Percentiles rank a stretch among this genome's conserved stretches.
These are phyloP conservation scores for Cryptosporidium sp. DNA, from an alignment of 169 alveolate species.

Conservation along the genomic window DNA sequence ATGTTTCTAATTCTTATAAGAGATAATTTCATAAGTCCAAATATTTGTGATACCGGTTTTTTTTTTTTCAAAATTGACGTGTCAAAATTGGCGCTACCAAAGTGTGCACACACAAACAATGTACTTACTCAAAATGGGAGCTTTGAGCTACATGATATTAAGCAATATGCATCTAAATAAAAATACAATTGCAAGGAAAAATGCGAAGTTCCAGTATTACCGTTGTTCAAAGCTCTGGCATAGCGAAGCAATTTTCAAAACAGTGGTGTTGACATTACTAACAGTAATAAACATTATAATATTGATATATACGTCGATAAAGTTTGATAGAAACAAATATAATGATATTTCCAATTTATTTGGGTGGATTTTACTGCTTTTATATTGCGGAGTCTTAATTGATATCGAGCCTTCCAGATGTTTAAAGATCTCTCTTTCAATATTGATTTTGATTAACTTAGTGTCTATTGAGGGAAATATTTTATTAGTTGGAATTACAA, in stretches of 20 bases:
- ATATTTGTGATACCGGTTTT: slow-evolving; percentile 15
- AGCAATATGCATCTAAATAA: slow-evolving; percentile 31
- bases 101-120: slow-evolving; percentile 50
- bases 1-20: not conserved
- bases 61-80: slow-evolving; percentile 4
- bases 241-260: slow-evolving; percentile 15
- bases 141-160: not conserved
- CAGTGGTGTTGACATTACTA: not conserved
- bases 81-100: slow-evolving; percentile 38
- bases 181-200: not conserved
- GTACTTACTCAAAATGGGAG: not conserved
- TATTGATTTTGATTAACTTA: not conserved
- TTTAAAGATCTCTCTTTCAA: slow-evolving; percentile 34
- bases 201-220: not conserved
- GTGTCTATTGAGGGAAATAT: slow-evolving; percentile 11
- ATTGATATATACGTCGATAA: slow-evolving; percentile 11
- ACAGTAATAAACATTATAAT: not conserved
- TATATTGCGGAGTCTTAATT: slow-evolving; percentile 15
- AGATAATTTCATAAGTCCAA: not conserved
- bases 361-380: slow-evolving; percentile 20
- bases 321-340: not conserved
- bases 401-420: slow-evolving; percentile 31
- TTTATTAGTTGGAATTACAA: slow-evolving; percentile 21
- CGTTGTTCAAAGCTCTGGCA: slow-evolving; percentile 32
- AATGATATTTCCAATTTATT: not conserved